Percentiles rank a stretch among this genome's conserved stretches.
Evolutionary conservation across 768 basidiomycete species (phyloP).

Genomic region (Rhodotorula taiwanensis): DNA sequence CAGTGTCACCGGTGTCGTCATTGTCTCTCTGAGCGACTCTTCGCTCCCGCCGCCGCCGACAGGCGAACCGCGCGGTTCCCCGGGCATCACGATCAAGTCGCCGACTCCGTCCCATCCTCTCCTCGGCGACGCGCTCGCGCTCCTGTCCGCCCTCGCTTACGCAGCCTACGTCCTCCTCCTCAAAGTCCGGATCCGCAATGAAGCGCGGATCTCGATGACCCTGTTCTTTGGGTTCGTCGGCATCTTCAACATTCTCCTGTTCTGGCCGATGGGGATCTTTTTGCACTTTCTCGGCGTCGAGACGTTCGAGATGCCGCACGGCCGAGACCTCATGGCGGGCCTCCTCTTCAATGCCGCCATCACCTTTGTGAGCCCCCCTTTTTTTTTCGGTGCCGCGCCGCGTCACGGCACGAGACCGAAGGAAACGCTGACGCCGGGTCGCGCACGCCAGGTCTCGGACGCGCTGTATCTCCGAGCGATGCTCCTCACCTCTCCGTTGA

Average conservation of each 20-base stretch:
- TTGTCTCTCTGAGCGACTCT: slow-evolving; percentile 72
- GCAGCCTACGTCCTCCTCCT: slow-evolving; percentile 80
- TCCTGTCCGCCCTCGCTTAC: slow-evolving; percentile 81
- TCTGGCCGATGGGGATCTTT: slow-evolving; percentile 69
- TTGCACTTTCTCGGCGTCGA: slow-evolving; percentile 70
- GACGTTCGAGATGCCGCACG: slow-evolving; percentile 62
- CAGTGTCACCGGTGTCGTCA: slow-evolving; percentile 72
- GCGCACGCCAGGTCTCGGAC: slow-evolving; percentile 36
- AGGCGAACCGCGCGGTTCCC: slow-evolving; percentile 9
- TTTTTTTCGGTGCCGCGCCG: neutral
- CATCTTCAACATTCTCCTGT: slow-evolving; percentile 66
- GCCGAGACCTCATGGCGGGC: slow-evolving; percentile 50
- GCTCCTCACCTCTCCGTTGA: slow-evolving; percentile 92
- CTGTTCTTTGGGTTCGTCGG: slow-evolving; percentile 85
- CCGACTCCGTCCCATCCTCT: slow-evolving; percentile 46
- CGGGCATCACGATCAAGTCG: slow-evolving; percentile 4
- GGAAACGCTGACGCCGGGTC: no score
- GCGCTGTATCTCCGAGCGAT: slow-evolving; percentile 72
- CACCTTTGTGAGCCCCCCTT: slow-evolving; percentile 46
- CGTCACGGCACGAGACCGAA: no score
- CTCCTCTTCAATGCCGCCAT: slow-evolving; percentile 55
- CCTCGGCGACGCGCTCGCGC: slow-evolving; percentile 73
- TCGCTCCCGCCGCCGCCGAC: slow-evolving; percentile 23
- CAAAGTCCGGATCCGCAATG: slow-evolving; percentile 65
- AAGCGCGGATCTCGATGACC: slow-evolving; percentile 56